Base-by-base conservation (phyloP, 75 land plant species). In the Adiantum capillusveneris region DNA sequence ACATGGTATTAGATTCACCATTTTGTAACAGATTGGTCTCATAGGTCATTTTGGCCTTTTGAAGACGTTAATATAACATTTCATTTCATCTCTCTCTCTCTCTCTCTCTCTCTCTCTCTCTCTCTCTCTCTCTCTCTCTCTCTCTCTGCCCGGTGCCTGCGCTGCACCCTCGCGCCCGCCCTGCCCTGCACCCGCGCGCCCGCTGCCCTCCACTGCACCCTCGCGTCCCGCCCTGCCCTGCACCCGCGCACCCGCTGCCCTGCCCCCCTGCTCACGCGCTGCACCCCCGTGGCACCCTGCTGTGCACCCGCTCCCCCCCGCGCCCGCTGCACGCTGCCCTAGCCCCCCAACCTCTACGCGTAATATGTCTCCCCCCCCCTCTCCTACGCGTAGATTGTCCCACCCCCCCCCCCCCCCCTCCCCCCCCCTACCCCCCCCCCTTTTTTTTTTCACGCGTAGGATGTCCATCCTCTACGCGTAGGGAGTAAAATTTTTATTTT, bases 91-190 rank as follows among this genome's bases (percentile, higher is more conserved):
- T 20, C 49, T 20, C 21, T 20, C 49, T 46, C 49, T 20, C 49
- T 20, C 21, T 46, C 49, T 46, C 49, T 34, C 37, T 34, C 37
- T 34, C 37, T 34, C 37, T 34, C 49, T 20, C 49, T 46, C 49
- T 46, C 49, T 46, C 49, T 46, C 49, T 46, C 49, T 46, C 21
- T 46, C 49, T 46, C 21, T 46, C 49, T 46, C 21, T 46, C 49
- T 46, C 49, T n/a, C 49, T 46, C 49, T 46, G n/a, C n/a, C n/a
- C n/a, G n/a, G n/a, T n/a, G n/a, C n/a, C n/a, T n/a, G n/a, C n/a
- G n/a, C n/a, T n/a, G n/a, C n/a, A n/a, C n/a, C n/a, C 49, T 20
- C 49, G 5, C 49, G 5, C 49, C 14, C 21, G 5, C 49, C 14
- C 49, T 46, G 12, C 14, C 49, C 17, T 17, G 5, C 21, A 17